Evolutionary conservation across 2,329 filamentous ascomycete genomes (phyloP), one percentile per base, ranked within the genome.

Genomic region (Teratosphaeria epicoccoides): DNA sequence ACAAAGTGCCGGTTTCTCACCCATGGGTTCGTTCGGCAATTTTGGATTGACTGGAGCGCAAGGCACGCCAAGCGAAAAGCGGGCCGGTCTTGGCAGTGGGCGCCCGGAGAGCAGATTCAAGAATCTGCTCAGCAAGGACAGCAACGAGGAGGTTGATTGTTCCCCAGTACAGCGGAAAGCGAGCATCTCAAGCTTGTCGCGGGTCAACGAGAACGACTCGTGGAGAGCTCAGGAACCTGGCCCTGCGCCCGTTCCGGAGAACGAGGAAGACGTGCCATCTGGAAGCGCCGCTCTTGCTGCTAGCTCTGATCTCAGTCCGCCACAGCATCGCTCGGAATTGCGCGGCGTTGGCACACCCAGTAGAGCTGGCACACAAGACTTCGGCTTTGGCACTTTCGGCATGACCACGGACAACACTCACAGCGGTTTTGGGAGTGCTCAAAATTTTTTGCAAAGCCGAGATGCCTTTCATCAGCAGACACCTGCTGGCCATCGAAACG

Each of bases 1-100:
- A 22, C 79, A 80, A 50, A 76, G 75, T 47, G 78, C 83, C 43
- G 78, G 81, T 11, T 81, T 87, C 60, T 78, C 83, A 6, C 81
- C 83, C 1, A 86, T 90, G 76, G 89, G 91, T 28, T 84, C 84
- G 22, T 98, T 98, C 70, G 91, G 91, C 10, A 93, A 83, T 62
- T 97, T 97, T 68, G 84, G 86, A n/a, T 69, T 94, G 49, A 73
- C 71, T 11, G 69, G 66, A 2, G 71, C 74, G 25, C 75, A 77
- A 28, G 52, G 54, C 24, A 74, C 81, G 25, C 70, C 75, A 6
- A 73, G 77, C 3, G 88, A 95, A 50, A 95, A 93, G 72, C 82
- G 87, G 60, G 65, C 79, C 24, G 76, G 77, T 9, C 80, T 85
- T 61, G 84, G 82, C 24, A 83, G 79, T 63, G 70, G 80, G 24